Percentiles rank a stretch among this genome's conserved stretches.
Evolutionary conservation across 306 rosid genomes (phyloP).

Genomic region (Malus sylvestris): DNA sequence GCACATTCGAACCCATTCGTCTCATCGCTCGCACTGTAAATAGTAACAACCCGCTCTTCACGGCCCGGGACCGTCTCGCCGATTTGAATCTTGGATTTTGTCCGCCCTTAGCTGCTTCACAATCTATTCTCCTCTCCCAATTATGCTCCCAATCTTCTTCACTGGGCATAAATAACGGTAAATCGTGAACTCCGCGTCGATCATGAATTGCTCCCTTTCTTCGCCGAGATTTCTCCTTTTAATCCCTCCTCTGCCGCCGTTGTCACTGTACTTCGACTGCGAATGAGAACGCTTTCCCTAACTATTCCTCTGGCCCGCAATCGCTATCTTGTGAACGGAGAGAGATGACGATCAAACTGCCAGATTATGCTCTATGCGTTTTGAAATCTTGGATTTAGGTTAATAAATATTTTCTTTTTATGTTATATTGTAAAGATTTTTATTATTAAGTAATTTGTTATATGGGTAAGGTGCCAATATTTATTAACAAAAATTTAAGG

Average conservation of each 20-base stretch:
- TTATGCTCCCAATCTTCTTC: slow-evolving; percentile 84
- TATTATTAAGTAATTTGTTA: too few species aligned
- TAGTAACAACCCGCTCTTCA: slow-evolving; percentile 81
- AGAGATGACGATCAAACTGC: not conserved
- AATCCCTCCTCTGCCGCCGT: slow-evolving; percentile 33
- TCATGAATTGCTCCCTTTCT: slow-evolving; percentile 78
- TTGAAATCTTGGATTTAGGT: not conserved
- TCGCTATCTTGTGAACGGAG: slow-evolving; percentile 12
- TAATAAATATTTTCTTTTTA: not conserved
- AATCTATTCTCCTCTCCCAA: slow-evolving; percentile 97
- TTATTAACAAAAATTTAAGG: too few species aligned
- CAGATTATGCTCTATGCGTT: not conserved
- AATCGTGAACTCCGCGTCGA: slow-evolving; percentile 55
- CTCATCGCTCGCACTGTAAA: slow-evolving; percentile 67
- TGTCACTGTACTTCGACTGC: slow-evolving; percentile 58
- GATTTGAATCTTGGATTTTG: slow-evolving; percentile 82
- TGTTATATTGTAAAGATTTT: too few species aligned
- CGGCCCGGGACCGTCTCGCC: slow-evolving; percentile 74
- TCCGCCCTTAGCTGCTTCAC: slow-evolving; percentile 82
- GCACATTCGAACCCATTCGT: slow-evolving; percentile 41
- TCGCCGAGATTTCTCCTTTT: slow-evolving; percentile 74
- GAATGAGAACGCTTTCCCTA: slow-evolving; percentile 70
- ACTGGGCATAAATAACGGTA: slow-evolving; percentile 71
- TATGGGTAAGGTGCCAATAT: too few species aligned
- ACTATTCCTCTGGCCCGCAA: slow-evolving; percentile 73